A percentile compares a stretch with the other conserved stretches of the same genome.
These are phyloP conservation scores for Triticum timopheevii DNA, from an alignment of 176 grass and related monocot genomes.

Conservation along the genomic window DNA sequence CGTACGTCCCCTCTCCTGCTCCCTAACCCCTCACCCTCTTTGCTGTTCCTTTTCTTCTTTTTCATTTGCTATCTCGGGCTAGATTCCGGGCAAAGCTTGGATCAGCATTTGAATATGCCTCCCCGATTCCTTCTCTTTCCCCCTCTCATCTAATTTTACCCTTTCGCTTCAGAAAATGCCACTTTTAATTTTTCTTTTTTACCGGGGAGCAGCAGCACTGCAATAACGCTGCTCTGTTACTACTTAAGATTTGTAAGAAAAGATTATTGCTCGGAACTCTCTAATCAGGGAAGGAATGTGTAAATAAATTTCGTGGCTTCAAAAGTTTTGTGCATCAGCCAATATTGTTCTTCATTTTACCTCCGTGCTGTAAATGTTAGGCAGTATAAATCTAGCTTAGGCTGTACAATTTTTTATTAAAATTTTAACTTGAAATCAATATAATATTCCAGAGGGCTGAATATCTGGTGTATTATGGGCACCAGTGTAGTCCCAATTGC, in stretches of 20 bases:
- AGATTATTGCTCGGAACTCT: background rate
- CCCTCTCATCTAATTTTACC: background rate
- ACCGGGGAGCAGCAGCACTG: background rate
- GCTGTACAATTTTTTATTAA: background rate
- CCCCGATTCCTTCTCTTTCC: background rate
- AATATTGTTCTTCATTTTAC: background rate
- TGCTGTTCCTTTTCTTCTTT: background rate
- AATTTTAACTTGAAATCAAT: no score
- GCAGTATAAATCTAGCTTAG: background rate
- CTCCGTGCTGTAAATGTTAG: background rate
- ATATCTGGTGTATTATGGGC: conserved; percentile 79
- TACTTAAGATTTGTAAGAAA: background rate
- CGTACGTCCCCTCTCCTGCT: conserved; percentile 20
- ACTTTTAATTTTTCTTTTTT: background rate
- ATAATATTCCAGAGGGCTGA: conserved; percentile 46
- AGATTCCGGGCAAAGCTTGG: conserved; percentile 25
- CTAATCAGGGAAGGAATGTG: background rate
- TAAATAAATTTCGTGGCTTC: background rate
- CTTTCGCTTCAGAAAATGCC: background rate
- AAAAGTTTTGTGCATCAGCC: background rate
- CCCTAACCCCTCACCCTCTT: background rate
- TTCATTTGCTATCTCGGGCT: conserved; percentile 14
- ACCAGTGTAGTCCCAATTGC: conserved; percentile 43
- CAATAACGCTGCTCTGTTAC: background rate
- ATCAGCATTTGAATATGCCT: conserved; percentile 30